Percentiles rank a stretch among this genome's conserved stretches.
Conservation (phyloP, 805 yeast genomes). For the Zygosaccharomyces rouxii region DNA sequence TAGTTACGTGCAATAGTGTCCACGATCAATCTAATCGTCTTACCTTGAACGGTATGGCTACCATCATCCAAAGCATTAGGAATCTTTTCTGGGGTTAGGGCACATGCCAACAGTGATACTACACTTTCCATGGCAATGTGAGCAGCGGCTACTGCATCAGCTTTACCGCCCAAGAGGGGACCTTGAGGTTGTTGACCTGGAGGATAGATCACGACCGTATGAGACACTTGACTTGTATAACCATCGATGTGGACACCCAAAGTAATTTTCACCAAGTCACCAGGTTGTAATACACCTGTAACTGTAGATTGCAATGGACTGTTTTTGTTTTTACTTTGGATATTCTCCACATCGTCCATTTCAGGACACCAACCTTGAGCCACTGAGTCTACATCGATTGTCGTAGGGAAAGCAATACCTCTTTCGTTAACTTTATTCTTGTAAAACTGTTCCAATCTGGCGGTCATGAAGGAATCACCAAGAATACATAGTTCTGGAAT, state of each 20-base stretch:
- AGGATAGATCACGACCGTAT: slow-evolving; percentile 81
- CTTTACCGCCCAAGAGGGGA: slow-evolving; percentile 77
- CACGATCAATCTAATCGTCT: slow-evolving; percentile 65
- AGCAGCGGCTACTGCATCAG: slow-evolving; percentile 87
- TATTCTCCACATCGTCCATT: slow-evolving; percentile 51
- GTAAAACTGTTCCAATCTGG: slow-evolving; percentile 57
- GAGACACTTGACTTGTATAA: slow-evolving; percentile 81
- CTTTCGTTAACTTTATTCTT: slow-evolving; percentile 69
- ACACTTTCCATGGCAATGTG: slow-evolving; percentile 87
- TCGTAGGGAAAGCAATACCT: slow-evolving; percentile 90
- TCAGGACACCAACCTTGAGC: slow-evolving; percentile 84
- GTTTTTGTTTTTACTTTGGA: slow-evolving; percentile 30
- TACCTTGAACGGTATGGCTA: slow-evolving; percentile 52
- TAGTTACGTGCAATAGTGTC: slow-evolving; percentile 83
- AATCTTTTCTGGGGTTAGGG: slow-evolving; percentile 70
- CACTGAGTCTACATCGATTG: slow-evolving; percentile 77
- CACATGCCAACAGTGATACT: slow-evolving; percentile 66
- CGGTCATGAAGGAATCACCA: slow-evolving; percentile 70
- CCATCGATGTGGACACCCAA: slow-evolving; percentile 95
- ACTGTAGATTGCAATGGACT: slow-evolving; percentile 23
- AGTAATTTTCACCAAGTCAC: slow-evolving; percentile 80
- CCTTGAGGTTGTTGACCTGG: slow-evolving; percentile 52
- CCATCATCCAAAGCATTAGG: slow-evolving; percentile 46
- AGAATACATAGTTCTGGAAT: slow-evolving; percentile 71
- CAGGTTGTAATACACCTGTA: slow-evolving; percentile 43